Conservation (phyloP, 169 alveolate species). For the Fabrea salina region DNA sequence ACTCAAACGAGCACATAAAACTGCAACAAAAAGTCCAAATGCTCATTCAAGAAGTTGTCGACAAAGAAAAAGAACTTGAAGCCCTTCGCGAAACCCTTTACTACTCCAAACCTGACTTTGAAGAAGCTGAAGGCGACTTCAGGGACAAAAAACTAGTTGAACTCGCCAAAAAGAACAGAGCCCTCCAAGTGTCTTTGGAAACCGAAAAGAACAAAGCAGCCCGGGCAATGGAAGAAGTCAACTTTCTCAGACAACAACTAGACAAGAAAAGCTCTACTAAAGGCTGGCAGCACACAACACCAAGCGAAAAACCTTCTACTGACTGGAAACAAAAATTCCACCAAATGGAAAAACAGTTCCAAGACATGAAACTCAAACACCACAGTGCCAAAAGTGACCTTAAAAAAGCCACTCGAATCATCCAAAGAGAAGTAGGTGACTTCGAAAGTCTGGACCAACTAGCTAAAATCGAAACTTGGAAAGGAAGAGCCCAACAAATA, state of each 20-base stretch:
- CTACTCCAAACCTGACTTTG: conserved; percentile 24
- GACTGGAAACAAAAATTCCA: not conserved
- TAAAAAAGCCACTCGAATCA: not conserved
- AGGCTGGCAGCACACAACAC: not conserved
- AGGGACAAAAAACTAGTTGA: conserved; percentile 12
- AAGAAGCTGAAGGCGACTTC: conserved; percentile 19
- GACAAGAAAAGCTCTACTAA: not conserved
- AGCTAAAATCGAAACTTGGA: conserved; percentile 3
- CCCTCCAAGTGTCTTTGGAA: conserved; percentile 19
- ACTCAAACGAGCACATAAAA: conserved; percentile 15
- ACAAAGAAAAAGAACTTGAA: conserved; percentile 23
- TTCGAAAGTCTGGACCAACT: conserved; percentile 9
- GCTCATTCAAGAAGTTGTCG: conserved; percentile 16
- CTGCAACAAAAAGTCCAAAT: not conserved
- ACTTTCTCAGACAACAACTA: not conserved
- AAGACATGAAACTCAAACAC: not conserved
- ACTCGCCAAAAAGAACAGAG: conserved; percentile 13
- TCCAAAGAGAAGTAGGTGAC: conserved; percentile 6
- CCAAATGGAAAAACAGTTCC: not conserved
- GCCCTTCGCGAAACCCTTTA: not conserved
- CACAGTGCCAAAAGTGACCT: not conserved
- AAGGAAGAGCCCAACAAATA: conserved; percentile 31
- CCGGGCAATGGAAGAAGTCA: conserved; percentile 30
- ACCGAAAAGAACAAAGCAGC: conserved; percentile 17
- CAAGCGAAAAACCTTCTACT: not conserved